These are phyloP conservation scores for Wickerhamomyces kurtzmanii DNA, from an alignment of 805 yeast species.

Conservation along the genomic window DNA sequence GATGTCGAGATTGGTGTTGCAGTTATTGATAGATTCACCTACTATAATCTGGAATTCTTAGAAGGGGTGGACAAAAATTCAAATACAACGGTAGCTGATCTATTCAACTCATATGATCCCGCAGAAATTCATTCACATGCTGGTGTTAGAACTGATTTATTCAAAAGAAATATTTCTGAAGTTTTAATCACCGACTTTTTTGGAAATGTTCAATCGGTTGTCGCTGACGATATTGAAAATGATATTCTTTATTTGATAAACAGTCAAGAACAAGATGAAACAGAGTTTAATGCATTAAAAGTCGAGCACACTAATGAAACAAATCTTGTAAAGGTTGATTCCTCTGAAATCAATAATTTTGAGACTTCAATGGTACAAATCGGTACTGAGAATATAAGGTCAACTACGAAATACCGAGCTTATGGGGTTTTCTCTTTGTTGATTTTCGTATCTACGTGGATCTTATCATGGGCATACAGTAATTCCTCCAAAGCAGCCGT, in stretches of 20 bases:
- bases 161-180: conserved; percentile 50
- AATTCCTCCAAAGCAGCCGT: too few species aligned
- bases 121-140: conserved; percentile 86
- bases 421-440: too few species aligned
- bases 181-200: conserved; percentile 88
- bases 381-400: too few species aligned
- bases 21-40: conserved; percentile 93
- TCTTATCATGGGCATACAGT: too few species aligned
- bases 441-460: too few species aligned
- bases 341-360: neutral
- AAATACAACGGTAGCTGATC: conserved; percentile 64
- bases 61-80: conserved; percentile 77
- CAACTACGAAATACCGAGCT: too few species aligned
- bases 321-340: neutral
- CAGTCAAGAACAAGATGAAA: conserved; percentile 4
- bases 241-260: conserved; percentile 21
- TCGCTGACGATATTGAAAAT: conserved; percentile 49
- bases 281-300: neutral
- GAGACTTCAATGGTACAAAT: neutral
- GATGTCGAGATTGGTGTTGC: conserved; percentile 96
- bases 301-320: neutral
- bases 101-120: conserved; percentile 76
- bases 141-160: conserved; percentile 83
- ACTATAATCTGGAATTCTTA: conserved; percentile 79
- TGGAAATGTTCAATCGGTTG: conserved; percentile 80